A percentile compares a stretch with the other conserved stretches of the same genome.
Evolutionary conservation across 768 basidiomycete genomes (phyloP).

Genomic region (Rhodotorula sphaerocarpa): DNA sequence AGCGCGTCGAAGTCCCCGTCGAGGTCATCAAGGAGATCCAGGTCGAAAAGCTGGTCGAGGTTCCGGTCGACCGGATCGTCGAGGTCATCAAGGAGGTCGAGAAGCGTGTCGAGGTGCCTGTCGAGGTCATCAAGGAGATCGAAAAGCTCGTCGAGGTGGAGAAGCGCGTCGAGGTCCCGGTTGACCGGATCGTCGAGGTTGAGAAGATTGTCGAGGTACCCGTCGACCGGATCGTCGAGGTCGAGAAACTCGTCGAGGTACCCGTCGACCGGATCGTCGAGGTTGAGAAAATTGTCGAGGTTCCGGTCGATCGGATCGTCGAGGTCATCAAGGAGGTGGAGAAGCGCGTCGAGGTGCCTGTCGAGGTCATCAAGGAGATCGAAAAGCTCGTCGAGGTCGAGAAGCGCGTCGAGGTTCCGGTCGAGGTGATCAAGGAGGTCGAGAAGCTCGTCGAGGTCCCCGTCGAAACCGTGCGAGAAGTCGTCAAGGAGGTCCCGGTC

Average conservation of each 20-base stretch:
- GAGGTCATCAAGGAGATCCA: slow-evolving; percentile 17
- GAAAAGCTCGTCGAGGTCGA: no score
- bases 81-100: slow-evolving; percentile 2
- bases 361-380: no score
- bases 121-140: slow-evolving; percentile 35
- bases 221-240: slow-evolving; percentile 40
- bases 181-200: slow-evolving; percentile 28
- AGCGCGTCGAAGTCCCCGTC: slow-evolving; percentile 39
- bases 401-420: not conserved
- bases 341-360: no score
- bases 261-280: slow-evolving; percentile 20
- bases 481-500: slow-evolving; percentile 92
- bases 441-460: slow-evolving; percentile 74
- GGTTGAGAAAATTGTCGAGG: slow-evolving; percentile 36
- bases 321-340: slow-evolving; percentile 11
- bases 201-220: slow-evolving; percentile 37
- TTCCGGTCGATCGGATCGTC: slow-evolving; percentile 39
- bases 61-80: no score
- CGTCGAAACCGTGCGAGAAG: slow-evolving; percentile 88
- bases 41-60: slow-evolving; percentile 19
- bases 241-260: slow-evolving; percentile 41
- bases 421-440: slow-evolving; percentile 45
- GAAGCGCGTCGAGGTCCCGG: slow-evolving; percentile 41
- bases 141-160: no score
- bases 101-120: slow-evolving; percentile 30